Evolutionary conservation across 2,329 filamentous ascomycete genomes (phyloP).

Genomic region (Penicillium sp.): DNA sequence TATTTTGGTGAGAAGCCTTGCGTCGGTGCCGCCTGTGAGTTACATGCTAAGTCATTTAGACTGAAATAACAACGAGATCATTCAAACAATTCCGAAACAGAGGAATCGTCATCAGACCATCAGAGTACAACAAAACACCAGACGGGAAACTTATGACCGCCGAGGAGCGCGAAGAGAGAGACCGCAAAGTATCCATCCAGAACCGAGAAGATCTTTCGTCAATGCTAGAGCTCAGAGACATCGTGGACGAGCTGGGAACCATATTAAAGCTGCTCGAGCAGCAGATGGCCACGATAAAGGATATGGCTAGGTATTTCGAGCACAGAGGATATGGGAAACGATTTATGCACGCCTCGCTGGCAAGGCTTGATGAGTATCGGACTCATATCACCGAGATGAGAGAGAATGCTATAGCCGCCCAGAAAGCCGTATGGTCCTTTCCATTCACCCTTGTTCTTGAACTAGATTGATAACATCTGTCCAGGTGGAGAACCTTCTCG

Average conservation of each 20-base stretch:
- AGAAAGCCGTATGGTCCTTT: constrained; percentile 56
- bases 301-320: constrained; percentile 41
- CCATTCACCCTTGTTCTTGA: not conserved
- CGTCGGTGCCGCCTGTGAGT: rapidly evolving
- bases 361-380: constrained; percentile 60
- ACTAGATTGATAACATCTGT: constrained; percentile 14
- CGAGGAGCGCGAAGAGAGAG: constrained; percentile 48
- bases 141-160: constrained; percentile 38
- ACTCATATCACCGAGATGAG: constrained; percentile 63
- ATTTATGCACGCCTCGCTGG: constrained; percentile 60
- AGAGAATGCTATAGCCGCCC: constrained; percentile 60
- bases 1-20: constrained; percentile 55
- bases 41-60: constrained; percentile 43
- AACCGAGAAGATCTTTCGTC: constrained; percentile 69
- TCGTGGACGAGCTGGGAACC: constrained; percentile 67
- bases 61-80: constrained; percentile 65
- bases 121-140: constrained; percentile 35
- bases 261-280: constrained; percentile 63
- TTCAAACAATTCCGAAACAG: constrained; percentile 66
- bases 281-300: constrained; percentile 57
- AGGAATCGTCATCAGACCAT: constrained; percentile 55
- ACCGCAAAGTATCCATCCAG: constrained; percentile 57
- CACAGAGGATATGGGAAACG: constrained; percentile 49
- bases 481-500: constrained; percentile 67
- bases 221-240: constrained; percentile 65